phyloP scores from a whole-genome alignment of 495 filamentous ascomycete species.

The Diplogelasinospora grovesii region DNA sequence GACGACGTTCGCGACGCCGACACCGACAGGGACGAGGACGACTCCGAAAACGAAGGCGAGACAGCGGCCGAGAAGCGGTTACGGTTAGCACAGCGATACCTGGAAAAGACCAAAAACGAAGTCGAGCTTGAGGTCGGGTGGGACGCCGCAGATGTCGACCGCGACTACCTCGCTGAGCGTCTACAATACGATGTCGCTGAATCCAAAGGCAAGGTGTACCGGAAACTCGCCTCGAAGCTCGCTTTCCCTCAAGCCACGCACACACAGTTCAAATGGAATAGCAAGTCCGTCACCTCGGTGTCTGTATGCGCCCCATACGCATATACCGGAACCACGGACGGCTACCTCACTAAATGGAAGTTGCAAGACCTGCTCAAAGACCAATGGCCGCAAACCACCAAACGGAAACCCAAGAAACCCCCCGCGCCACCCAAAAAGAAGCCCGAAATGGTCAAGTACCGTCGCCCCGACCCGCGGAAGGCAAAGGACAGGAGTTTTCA shows the following conservation, averaged over 20 bases:
- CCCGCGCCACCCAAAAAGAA: slow-evolving; percentile 58
- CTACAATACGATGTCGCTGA: slow-evolving; percentile 91
- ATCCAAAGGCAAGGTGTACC: slow-evolving; percentile 82
- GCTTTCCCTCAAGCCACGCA: slow-evolving; percentile 55
- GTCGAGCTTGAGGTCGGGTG: slow-evolving; percentile 62
- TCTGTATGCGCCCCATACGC: slow-evolving; percentile 69
- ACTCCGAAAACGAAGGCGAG: slow-evolving; percentile 57
- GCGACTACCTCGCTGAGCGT: slow-evolving; percentile 82
- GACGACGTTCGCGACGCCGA: slow-evolving; percentile 31
- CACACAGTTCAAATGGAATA: slow-evolving; percentile 68
- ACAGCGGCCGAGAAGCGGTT: slow-evolving; percentile 82
- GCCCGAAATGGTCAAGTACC: slow-evolving; percentile 64
- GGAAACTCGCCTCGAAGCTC: slow-evolving; percentile 63
- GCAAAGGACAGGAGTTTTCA: slow-evolving; percentile 56
- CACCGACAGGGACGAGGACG: slow-evolving; percentile 43
- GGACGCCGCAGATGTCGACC: slow-evolving; percentile 87
- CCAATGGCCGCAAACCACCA: slow-evolving; percentile 46
- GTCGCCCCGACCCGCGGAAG: slow-evolving; percentile 57
- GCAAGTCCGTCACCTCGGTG: slow-evolving; percentile 69
- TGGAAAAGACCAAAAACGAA: slow-evolving; percentile 81
- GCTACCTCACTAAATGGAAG: slow-evolving; percentile 81
- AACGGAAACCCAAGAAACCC: slow-evolving; percentile 54
- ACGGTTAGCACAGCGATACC: slow-evolving; percentile 85
- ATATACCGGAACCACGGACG: slow-evolving; percentile 84
- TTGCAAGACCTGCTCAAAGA: slow-evolving; percentile 53